Evolutionary conservation across 2,329 filamentous ascomycete genomes (phyloP).

Genomic region (Colletotrichum melonis): DNA sequence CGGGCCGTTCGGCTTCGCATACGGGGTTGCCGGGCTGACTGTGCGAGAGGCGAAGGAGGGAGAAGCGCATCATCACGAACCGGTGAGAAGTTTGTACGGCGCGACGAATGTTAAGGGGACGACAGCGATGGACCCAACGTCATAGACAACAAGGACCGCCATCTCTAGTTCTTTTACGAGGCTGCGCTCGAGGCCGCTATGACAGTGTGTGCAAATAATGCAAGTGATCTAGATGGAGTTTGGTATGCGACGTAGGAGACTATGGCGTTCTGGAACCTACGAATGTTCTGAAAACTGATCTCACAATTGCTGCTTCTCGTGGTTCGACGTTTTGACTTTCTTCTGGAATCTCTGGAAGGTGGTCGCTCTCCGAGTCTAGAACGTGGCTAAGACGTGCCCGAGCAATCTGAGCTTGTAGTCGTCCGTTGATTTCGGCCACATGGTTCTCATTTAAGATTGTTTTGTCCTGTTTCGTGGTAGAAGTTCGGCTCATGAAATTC

Average conservation of each 20-base stretch:
- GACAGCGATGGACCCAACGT: not conserved
- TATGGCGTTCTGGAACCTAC: not conserved
- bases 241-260: not conserved
- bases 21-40: not conserved
- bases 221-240: not conserved
- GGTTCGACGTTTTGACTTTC: constrained; percentile 17
- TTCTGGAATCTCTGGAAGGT: constrained; percentile 10
- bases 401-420: not conserved
- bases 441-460: not conserved
- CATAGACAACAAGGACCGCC: not conserved
- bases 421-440: constrained; percentile 14
- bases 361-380: not conserved
- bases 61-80: not conserved
- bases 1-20: not conserved
- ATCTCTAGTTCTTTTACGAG: not conserved
- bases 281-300: not conserved
- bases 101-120: not conserved
- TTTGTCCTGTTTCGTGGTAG: constrained; percentile 23
- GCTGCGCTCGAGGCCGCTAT: not conserved
- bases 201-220: not conserved
- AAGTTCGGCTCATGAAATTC: not conserved
- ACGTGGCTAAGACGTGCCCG: constrained; percentile 11
- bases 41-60: too few relatives aligned
- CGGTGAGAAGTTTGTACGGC: not conserved
- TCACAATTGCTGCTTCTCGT: not conserved